phyloP scores from a whole-genome alignment of 163 green algal species.

The Scenedesmus sp. region DNA sequence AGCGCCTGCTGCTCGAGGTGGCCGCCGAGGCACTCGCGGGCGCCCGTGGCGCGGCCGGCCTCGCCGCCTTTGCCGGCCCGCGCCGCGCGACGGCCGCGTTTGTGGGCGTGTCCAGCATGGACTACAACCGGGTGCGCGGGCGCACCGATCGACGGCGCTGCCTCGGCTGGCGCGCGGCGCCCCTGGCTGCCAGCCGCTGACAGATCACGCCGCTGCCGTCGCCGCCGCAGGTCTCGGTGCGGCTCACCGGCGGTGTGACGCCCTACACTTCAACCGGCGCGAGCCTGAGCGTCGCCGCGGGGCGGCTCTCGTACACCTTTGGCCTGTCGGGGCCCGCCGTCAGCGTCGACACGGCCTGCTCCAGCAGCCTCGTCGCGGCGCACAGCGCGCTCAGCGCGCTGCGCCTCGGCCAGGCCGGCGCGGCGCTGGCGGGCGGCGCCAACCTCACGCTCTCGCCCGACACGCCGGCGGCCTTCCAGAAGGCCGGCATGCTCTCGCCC shows the following conservation, averaged over 20 bases:
- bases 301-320: slow-evolving; percentile 86
- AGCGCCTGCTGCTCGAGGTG: slow-evolving; percentile 78
- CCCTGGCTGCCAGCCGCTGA: too few relatives aligned
- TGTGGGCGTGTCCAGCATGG: slow-evolving; percentile 74
- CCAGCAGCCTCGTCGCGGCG: slow-evolving; percentile 72
- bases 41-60: background rate
- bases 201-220: too few relatives aligned
- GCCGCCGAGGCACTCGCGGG: slow-evolving; percentile 38
- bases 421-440: slow-evolving; percentile 57
- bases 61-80: background rate
- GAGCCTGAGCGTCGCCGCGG: slow-evolving; percentile 60
- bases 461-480: slow-evolving; percentile 62
- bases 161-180: too few relatives aligned
- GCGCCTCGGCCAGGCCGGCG: slow-evolving; percentile 25
- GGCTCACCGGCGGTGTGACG: slow-evolving; percentile 35
- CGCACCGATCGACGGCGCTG: too few relatives aligned
- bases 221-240: slow-evolving; percentile 10
- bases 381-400: slow-evolving; percentile 47
- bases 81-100: slow-evolving; percentile 57
- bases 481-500: slow-evolving; percentile 76
- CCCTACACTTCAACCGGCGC: slow-evolving; percentile 44
- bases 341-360: slow-evolving; percentile 85
- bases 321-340: slow-evolving; percentile 73
- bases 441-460: slow-evolving; percentile 69
- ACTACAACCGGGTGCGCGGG: slow-evolving; percentile 71